A percentile compares a stretch with the other conserved stretches of the same genome.
phyloP scores from a whole-genome alignment of 768 basidiomycete genomes.

The Pisolithus orientalis region DNA sequence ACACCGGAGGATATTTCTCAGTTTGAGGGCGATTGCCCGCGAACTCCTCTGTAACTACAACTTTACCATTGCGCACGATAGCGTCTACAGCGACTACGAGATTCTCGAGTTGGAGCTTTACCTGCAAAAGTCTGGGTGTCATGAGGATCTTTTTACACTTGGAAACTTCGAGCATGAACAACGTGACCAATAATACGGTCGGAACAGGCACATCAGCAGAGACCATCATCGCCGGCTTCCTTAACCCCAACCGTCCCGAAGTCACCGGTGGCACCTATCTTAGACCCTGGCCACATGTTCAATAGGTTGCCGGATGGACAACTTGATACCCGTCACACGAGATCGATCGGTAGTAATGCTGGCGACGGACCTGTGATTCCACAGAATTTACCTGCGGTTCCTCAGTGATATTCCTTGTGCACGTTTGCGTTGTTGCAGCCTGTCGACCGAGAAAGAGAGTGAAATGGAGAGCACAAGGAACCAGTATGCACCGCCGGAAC shows the following conservation, averaged over 20 bases:
- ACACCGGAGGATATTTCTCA: no score
- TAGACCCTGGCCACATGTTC: conserved; percentile 8
- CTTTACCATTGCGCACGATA: no score
- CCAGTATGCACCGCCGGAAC: not conserved
- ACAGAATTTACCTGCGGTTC: not conserved
- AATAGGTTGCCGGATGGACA: conserved; percentile 6
- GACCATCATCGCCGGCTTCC: conserved; percentile 8
- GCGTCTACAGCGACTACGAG: no score
- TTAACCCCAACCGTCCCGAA: conserved; percentile 11
- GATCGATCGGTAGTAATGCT: not conserved
- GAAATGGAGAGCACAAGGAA: conserved; percentile 5
- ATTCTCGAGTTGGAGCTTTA: no score
- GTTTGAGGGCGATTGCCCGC: no score
- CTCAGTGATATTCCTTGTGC: conserved; percentile 9
- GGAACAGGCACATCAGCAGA: not conserved
- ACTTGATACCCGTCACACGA: conserved; percentile 7
- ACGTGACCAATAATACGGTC: no score
- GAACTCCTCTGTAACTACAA: no score
- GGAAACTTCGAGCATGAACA: no score
- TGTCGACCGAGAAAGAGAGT: conserved; percentile 11
- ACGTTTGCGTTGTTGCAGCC: conserved; percentile 6
- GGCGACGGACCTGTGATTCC: conserved; percentile 20
- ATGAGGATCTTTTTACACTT: no score
- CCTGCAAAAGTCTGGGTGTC: no score
- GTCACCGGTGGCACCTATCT: not conserved